A percentile compares a stretch with the other conserved stretches of the same genome.
These are phyloP conservation scores for Stachybotrys chartarum DNA, from an alignment of 2,329 filamentous ascomycete species.

Conservation along the genomic window DNA sequence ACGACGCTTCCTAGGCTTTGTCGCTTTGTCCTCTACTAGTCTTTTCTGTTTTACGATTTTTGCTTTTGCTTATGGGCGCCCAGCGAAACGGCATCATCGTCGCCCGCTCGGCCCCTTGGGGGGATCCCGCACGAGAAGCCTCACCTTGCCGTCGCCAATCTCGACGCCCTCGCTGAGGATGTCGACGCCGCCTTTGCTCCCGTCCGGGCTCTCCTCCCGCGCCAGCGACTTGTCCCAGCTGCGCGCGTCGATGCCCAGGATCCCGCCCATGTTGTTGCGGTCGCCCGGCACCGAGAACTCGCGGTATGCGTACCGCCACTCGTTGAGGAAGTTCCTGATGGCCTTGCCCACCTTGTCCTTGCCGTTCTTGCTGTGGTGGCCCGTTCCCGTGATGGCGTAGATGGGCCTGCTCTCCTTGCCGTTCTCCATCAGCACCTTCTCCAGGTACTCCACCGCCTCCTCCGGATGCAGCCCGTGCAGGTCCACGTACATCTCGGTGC, in stretches of 20 bases:
- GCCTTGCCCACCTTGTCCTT: conserved; percentile 98
- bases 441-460: conserved; percentile 91
- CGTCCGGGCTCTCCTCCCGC: conserved; percentile 36
- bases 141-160: conserved; percentile 60
- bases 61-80: conserved; percentile 8
- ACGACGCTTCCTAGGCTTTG: not conserved
- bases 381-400: conserved; percentile 94
- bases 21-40: not conserved
- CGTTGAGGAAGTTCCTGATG: conserved; percentile 81
- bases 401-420: conserved; percentile 65
- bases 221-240: conserved; percentile 58
- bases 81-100: conserved; percentile 30
- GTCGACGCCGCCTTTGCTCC: conserved; percentile 41
- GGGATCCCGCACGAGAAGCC: conserved; percentile 54
- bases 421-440: conserved; percentile 80
- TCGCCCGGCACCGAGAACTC: conserved; percentile 98
- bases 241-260: conserved; percentile 59
- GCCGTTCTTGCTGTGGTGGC: conserved; percentile 96
- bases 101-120: conserved; percentile 48
- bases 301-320: conserved; percentile 92
- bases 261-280: conserved; percentile 72
- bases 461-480: conserved; percentile 97
- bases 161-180: conserved; percentile 60
- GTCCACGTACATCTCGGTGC: conserved; percentile 83
- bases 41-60: conserved; percentile 20